Evolutionary conservation across 2,329 filamentous ascomycete genomes (phyloP).

Genomic region (Verticillium dahliae): DNA sequence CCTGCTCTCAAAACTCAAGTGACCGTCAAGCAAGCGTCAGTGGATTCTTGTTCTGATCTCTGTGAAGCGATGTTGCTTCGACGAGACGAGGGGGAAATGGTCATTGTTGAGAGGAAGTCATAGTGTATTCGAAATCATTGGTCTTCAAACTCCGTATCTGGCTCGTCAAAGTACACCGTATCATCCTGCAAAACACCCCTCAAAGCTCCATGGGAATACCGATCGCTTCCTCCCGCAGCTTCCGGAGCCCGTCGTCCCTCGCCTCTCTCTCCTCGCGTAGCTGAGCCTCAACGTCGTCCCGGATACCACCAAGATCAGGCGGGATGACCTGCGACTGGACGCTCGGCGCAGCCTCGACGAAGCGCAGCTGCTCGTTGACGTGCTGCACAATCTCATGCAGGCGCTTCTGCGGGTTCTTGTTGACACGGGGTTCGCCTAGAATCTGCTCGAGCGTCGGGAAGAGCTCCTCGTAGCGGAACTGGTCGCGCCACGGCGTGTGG

Average conservation of each 20-base stretch:
- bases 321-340: constrained; percentile 79
- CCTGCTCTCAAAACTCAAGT: no score
- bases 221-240: constrained; percentile 48
- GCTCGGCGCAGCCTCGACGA: constrained; percentile 78
- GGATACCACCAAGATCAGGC: constrained; percentile 62
- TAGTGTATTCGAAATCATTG: neutral
- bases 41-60: no score
- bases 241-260: constrained; percentile 45
- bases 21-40: no score
- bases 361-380: constrained; percentile 78
- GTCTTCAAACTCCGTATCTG: neutral
- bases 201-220: constrained; percentile 50
- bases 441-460: constrained; percentile 80
- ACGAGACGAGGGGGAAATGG: no score
- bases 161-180: neutral
- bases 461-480: constrained; percentile 74
- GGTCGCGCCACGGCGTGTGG: constrained; percentile 78
- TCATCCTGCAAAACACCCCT: constrained; percentile 1
- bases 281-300: constrained; percentile 62
- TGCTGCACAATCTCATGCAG: constrained; percentile 67
- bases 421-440: constrained; percentile 61
- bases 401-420: constrained; percentile 73
- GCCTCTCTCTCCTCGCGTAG: constrained; percentile 60
- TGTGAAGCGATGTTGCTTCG: no score
- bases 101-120: neutral